A percentile compares a stretch with the other conserved stretches of the same genome.
These are phyloP conservation scores for Ceratocystis smalleyi DNA, from an alignment of 2,329 filamentous ascomycete species.

Conservation along the genomic window DNA sequence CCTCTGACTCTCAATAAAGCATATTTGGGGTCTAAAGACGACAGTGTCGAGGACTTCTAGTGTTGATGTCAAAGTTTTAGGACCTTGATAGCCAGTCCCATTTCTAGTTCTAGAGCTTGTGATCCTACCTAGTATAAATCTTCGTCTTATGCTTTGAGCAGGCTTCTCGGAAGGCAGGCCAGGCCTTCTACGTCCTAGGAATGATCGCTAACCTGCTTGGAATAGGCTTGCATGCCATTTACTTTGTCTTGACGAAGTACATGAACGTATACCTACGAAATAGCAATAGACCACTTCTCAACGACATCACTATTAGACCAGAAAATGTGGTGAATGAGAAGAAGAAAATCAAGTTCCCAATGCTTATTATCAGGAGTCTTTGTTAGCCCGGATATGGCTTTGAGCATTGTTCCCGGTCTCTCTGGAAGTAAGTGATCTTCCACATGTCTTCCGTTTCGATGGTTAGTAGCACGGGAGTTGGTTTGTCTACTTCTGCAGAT, in stretches of 20 bases:
- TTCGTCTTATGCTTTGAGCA: not conserved
- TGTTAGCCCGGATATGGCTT: constrained; percentile 18
- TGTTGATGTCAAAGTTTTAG: constrained; percentile 23
- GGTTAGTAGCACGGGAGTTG: constrained; percentile 24
- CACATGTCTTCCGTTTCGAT: constrained; percentile 45
- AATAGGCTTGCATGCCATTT: not conserved
- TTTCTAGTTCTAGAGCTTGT: not conserved
- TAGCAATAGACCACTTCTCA: not conserved
- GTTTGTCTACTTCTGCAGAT: constrained; percentile 35
- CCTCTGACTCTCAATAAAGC: constrained; percentile 29
- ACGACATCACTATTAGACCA: not conserved
- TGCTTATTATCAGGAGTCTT: not conserved
- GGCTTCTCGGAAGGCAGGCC: not conserved
- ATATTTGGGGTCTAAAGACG: constrained; percentile 14
- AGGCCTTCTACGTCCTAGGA: not conserved
- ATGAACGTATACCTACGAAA: not conserved
- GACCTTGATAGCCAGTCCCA: constrained; percentile 22
- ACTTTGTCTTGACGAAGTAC: not conserved
- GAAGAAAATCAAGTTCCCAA: not conserved
- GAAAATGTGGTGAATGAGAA: not conserved
- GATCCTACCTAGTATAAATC: not conserved
- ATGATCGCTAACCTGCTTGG: not conserved
- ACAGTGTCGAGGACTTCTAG: not conserved
- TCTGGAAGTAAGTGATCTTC: constrained; percentile 21
- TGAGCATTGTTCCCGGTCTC: constrained; percentile 36